These are phyloP conservation scores for Irpex sp. DNA, from an alignment of 1,284 basidiomycete genomes.

Conservation along the genomic window DNA sequence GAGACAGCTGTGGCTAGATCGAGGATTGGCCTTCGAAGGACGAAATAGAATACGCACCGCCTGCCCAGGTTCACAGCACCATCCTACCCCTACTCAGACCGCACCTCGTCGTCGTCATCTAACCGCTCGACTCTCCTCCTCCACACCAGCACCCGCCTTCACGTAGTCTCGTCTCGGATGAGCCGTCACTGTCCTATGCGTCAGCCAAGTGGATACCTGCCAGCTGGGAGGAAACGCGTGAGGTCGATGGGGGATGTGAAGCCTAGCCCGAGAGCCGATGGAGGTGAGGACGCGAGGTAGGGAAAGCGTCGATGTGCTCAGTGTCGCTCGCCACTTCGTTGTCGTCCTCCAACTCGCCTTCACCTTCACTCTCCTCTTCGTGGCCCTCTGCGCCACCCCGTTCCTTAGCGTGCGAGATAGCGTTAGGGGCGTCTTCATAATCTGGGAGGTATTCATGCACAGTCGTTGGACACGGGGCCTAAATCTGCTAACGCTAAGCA, in stretches of 20 bases:
- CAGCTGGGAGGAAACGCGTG: not conserved
- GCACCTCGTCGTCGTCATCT: too few relatives aligned
- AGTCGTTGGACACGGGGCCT: slow-evolving; percentile 36
- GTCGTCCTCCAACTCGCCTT: too few relatives aligned
- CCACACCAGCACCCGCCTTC: not conserved
- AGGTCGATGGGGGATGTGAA: not conserved
- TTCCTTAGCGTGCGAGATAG: not conserved
- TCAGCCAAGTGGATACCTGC: too few relatives aligned
- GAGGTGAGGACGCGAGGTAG: too few relatives aligned
- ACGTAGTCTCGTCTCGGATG: not conserved
- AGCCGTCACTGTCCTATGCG: not conserved
- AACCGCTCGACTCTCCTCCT: too few relatives aligned
- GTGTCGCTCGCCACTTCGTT: too few relatives aligned
- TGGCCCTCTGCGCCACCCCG: not conserved
- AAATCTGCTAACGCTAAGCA: too few relatives aligned
- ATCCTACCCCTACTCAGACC: too few relatives aligned
- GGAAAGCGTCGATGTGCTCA: too few relatives aligned
- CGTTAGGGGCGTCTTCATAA: not conserved
- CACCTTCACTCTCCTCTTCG: not conserved
- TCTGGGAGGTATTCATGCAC: slow-evolving; percentile 18
- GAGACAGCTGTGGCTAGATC: not conserved
- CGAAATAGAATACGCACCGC: too few relatives aligned
- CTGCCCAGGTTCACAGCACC: too few relatives aligned
- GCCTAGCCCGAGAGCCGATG: not conserved
- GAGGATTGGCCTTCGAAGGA: not conserved